Percentiles rank a stretch among this genome's conserved stretches.
Conservation (phyloP, 176 grass and related monocot species). For the Raddia guianensis region DNA sequence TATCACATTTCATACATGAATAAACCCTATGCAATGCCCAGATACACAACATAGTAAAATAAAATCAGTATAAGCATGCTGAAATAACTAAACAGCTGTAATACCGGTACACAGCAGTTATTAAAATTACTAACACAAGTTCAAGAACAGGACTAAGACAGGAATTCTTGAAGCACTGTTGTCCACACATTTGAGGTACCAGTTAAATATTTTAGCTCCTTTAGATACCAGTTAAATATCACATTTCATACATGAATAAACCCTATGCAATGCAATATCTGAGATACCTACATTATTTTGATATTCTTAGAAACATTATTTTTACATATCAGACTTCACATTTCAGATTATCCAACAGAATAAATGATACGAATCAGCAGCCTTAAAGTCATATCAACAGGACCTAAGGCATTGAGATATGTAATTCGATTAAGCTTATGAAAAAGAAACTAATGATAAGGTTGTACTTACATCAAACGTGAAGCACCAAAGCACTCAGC, state of each 20-base stretch:
- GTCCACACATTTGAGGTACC: neutral
- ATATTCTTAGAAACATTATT: neutral
- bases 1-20: slow-evolving; percentile 6
- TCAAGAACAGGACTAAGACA: slow-evolving; percentile 6
- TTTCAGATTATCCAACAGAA: neutral
- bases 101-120: neutral
- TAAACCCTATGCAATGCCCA: neutral
- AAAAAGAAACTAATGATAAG: slow-evolving; percentile 4
- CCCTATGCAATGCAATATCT: neutral
- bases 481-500: slow-evolving; percentile 80
- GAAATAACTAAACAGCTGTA: neutral
- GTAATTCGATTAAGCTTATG: slow-evolving; percentile 13
- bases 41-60: slow-evolving; percentile 18
- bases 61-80: slow-evolving; percentile 5
- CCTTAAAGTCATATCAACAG: slow-evolving; percentile 14
- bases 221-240: neutral
- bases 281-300: neutral
- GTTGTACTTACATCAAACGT: slow-evolving; percentile 68
- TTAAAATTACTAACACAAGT: slow-evolving; percentile 18
- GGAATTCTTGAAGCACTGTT: neutral
- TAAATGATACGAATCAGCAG: neutral
- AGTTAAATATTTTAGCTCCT: neutral
- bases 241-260: slow-evolving; percentile 15
- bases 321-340: neutral
- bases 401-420: neutral